Evolutionary conservation across 2,329 filamentous ascomycete genomes (phyloP).

Genomic region (Corinectria fuckeliana): DNA sequence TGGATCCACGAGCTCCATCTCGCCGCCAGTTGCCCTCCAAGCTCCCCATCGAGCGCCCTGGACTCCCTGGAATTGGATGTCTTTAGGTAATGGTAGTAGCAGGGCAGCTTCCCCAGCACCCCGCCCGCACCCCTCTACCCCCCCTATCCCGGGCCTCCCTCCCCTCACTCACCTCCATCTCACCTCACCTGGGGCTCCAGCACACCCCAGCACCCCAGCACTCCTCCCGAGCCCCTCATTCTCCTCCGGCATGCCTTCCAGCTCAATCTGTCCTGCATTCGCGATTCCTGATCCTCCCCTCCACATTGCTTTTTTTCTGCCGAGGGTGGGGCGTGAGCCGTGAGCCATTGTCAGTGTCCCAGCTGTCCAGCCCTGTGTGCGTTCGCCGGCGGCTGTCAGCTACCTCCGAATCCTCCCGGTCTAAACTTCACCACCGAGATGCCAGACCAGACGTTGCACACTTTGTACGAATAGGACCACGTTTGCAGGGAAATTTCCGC

Average conservation of each 20-base stretch:
- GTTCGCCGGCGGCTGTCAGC: constrained; percentile 18
- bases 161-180: no score
- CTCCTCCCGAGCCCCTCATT: constrained; percentile 6
- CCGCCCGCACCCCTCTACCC: neutral
- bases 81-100: no score
- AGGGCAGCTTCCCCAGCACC: neutral
- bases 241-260: constrained; percentile 12
- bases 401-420: constrained; percentile 37
- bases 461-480: neutral
- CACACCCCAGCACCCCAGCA: constrained; percentile 6
- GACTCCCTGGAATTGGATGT: no score
- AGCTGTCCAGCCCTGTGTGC: constrained; percentile 16
- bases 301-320: constrained; percentile 28
- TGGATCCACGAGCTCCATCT: constrained; percentile 2
- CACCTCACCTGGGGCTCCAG: constrained; percentile 4
- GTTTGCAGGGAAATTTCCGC: neutral
- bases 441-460: constrained; percentile 23
- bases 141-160: neutral
- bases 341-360: neutral
- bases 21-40: constrained; percentile 1
- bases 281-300: constrained; percentile 14
- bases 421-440: constrained; percentile 2
- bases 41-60: neutral
- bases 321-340: constrained; percentile 30
- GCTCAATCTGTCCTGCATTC: constrained; percentile 23